Conservation (phyloP, 2,329 filamentous ascomycete species). For the Trichoderma breve region DNA sequence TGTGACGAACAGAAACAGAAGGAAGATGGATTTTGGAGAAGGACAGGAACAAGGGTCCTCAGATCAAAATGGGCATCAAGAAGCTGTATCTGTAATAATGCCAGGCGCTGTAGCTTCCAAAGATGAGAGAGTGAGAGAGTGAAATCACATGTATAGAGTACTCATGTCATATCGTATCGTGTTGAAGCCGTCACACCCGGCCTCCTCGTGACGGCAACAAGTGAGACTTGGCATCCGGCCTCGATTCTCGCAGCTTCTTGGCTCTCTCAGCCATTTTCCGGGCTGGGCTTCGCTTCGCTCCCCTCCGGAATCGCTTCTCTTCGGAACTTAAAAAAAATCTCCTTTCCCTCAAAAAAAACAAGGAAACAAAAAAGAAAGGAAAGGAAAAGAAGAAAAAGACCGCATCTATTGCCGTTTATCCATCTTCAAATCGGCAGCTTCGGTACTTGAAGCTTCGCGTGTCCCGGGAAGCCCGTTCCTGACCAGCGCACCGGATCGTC, state of each 20-base stretch:
- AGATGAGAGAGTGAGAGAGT: not conserved
- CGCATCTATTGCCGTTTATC: not conserved
- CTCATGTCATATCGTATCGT: not conserved
- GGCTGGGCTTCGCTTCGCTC: not conserved
- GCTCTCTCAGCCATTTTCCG: not conserved
- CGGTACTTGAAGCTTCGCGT: not conserved
- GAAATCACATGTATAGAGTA: not conserved
- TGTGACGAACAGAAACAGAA: not conserved
- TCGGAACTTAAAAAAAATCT: not conserved
- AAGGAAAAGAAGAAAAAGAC: not conserved
- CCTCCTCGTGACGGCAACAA: constrained; percentile 14
- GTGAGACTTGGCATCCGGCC: constrained; percentile 9
- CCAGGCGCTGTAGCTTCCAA: not conserved
- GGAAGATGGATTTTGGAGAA: not conserved
- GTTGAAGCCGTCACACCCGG: not conserved
- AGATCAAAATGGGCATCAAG: not conserved
- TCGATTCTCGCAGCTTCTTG: not conserved
- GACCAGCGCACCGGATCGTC: constrained; percentile 3
- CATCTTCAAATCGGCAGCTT: not conserved
- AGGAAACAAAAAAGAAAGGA: not conserved
- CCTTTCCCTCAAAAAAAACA: not conserved
- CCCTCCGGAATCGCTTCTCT: not conserved
- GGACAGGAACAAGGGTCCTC: not conserved
- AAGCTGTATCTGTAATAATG: not conserved
- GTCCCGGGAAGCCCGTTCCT: constrained; percentile 14